A percentile compares a stretch with the other conserved stretches of the same genome.
phyloP scores from a whole-genome alignment of 805 yeast genomes.

The Candida broadrunensis region DNA sequence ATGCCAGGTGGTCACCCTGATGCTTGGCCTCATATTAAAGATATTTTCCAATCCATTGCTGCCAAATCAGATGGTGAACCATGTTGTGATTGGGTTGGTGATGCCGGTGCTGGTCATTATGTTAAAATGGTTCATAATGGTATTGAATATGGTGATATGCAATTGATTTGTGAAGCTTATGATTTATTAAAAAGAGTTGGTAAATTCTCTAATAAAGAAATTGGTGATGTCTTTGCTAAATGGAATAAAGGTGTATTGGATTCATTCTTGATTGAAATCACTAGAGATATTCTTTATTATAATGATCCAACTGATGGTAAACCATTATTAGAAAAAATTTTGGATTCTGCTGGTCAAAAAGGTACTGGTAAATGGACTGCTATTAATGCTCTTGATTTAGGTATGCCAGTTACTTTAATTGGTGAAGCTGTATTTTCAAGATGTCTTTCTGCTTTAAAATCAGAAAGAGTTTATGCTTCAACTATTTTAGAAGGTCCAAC shows the following conservation, averaged over 20 bases:
- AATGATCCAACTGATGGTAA: conserved; percentile 83
- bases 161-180: conserved; percentile 96
- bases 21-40: conserved; percentile 99
- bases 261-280: conserved; percentile 94
- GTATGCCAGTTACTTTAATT: conserved; percentile 96
- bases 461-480: conserved; percentile 87
- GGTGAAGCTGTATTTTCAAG: conserved; percentile 99
- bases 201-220: conserved; percentile 85
- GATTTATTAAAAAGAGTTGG: conserved; percentile 94
- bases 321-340: conserved; percentile 93
- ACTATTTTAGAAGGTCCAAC: conserved; percentile 75
- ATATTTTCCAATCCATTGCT: conserved; percentile 91
- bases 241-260: conserved; percentile 99
- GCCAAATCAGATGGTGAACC: conserved; percentile 99
- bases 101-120: conserved; percentile 98
- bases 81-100: conserved; percentile 99
- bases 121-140: conserved; percentile 99
- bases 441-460: conserved; percentile 89
- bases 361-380: conserved; percentile 99
- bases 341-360: conserved; percentile 98
- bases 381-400: conserved; percentile 93
- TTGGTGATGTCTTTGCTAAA: conserved; percentile 83
- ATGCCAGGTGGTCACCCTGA: conserved; percentile 99
- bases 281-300: conserved; percentile 89
- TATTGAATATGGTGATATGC: conserved; percentile 99